phyloP scores from a whole-genome alignment of 1,139 yeast genomes.

The Geotrichum aggregatum region DNA sequence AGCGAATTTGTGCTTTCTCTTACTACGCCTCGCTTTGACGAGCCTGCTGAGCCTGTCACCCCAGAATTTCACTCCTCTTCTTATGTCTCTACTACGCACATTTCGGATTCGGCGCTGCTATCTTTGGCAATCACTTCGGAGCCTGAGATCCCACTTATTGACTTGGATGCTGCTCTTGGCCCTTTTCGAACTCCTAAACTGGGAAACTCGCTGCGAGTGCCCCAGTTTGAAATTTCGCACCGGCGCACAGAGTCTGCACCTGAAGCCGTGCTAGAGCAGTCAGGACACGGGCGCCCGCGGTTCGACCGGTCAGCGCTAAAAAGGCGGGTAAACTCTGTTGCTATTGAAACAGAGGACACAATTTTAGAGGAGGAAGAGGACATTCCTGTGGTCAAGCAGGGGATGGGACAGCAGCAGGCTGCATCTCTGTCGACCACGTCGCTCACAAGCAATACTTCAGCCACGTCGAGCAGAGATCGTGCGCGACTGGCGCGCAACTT shows the following conservation, averaged over 20 bases:
- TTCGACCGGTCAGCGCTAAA: slow-evolving; percentile 23
- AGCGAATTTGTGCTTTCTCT: slow-evolving; percentile 8
- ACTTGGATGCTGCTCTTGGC: slow-evolving; percentile 37
- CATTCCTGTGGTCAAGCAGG: not conserved
- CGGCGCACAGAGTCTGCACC: slow-evolving; percentile 36
- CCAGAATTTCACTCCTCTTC: slow-evolving; percentile 21
- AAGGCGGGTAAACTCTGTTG: slow-evolving; percentile 33
- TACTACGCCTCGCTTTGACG: not conserved
- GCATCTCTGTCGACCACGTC: slow-evolving; percentile 24
- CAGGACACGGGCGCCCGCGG: slow-evolving; percentile 20
- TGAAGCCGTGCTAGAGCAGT: slow-evolving; percentile 23
- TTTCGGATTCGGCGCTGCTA: slow-evolving; percentile 5
- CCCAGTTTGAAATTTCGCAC: slow-evolving; percentile 26
- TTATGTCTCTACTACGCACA: slow-evolving; percentile 14
- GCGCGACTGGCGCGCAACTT: slow-evolving; percentile 23
- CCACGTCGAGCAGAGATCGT: slow-evolving; percentile 23
- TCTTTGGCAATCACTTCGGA: slow-evolving; percentile 18
- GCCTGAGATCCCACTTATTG: slow-evolving; percentile 29
- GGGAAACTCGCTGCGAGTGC: slow-evolving; percentile 13
- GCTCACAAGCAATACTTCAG: slow-evolving; percentile 17
- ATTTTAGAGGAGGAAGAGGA: slow-evolving; percentile 27
- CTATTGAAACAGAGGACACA: slow-evolving; percentile 32
- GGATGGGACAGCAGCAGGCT: slow-evolving; percentile 21
- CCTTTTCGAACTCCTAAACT: slow-evolving; percentile 25
- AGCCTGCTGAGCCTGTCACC: slow-evolving; percentile 6